Base-by-base conservation (phyloP, 176 grass and related monocot genomes). In the Pontederia paniculata region DNA sequence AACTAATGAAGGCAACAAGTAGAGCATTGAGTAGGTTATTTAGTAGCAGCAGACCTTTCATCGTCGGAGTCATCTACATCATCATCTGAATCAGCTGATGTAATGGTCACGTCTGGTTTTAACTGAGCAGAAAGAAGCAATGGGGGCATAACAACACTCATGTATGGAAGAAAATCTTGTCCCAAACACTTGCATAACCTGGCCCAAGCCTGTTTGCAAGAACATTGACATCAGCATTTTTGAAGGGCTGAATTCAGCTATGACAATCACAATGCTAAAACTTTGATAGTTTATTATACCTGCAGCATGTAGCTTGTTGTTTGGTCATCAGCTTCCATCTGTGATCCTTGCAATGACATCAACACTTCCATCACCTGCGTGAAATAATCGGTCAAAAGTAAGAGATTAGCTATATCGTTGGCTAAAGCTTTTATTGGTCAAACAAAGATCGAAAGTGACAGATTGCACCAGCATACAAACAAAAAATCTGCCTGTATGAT, bases 231-330 rank as follows among this genome's bases (percentile, higher is more conserved):
- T 23, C 13, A 22, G 21, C 17, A 56, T 13, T 9, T 6, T 56
- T n/a, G 19, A 11, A 60, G 18, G n/a, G 44, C 11, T 60, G 42
- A 20, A 43, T 17, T 59, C 28, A 37, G 28, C 28, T 37, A 5
- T 37, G 28, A 37, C 28, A 5, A 5, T 37, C 28, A 37, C 3
- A 5, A 37, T 37, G 7, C 28, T 37, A 37, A 37, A 37, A 37
- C 28, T 37, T 37, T 3, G 28, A 2, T 37, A 37, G 28, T 37
- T 37, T 37, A 6, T 37, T 23, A 70, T 65, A 85, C 94, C 83
- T 99, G 94, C 68, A 99, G 52, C 87, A 99, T 93, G 73, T 99
- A 99, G 81, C 87, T 99, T 43, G 94, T 99, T 64, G 87, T 99
- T 46, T 87, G 94, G 64, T 99, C 94, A 65, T 99, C 94, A 0